Evolutionary conservation across 345 rosid genomes (phyloP).

Genomic region (Lumnitzera racemosa): DNA sequence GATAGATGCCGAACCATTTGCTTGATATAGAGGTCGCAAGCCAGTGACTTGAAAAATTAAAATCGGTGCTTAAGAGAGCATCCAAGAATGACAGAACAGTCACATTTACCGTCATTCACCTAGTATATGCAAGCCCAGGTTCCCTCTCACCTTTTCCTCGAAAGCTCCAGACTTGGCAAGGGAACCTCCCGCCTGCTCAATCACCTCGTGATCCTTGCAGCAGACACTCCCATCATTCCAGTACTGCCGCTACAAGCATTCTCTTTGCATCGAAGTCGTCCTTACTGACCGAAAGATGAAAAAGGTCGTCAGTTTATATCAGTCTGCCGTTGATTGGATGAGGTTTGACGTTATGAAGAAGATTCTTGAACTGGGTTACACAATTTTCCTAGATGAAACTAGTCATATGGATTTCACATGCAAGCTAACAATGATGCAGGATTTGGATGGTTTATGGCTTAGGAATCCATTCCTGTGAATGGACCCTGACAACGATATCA

Average conservation of each 20-base stretch:
- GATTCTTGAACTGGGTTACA: constrained; percentile 28
- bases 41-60: constrained; percentile 13
- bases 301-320: constrained; percentile 4
- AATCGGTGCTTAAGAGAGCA: constrained; percentile 22
- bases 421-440: constrained; percentile 21
- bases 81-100: constrained; percentile 25
- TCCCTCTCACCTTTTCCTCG: constrained; percentile 45
- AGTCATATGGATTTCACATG: not conserved
- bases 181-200: constrained; percentile 29
- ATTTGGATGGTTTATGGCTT: constrained; percentile 52
- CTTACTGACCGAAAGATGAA: not conserved
- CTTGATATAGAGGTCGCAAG: constrained; percentile 7
- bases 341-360: constrained; percentile 17
- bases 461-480: constrained; percentile 36
- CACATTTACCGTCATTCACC: constrained; percentile 34
- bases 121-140: constrained; percentile 31
- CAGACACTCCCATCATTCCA: constrained; percentile 30
- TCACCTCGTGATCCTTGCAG: constrained; percentile 36
- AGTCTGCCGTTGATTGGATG: constrained; percentile 4
- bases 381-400: not conserved
- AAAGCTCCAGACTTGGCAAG: constrained; percentile 36
- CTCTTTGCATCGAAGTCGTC: constrained; percentile 28
- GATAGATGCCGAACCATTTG: too few relatives aligned
- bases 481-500: not conserved
- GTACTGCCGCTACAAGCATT: constrained; percentile 28